Evolutionary conservation across 2,329 filamentous ascomycete species (phyloP).

Genomic region (Zasmidium angulare): DNA sequence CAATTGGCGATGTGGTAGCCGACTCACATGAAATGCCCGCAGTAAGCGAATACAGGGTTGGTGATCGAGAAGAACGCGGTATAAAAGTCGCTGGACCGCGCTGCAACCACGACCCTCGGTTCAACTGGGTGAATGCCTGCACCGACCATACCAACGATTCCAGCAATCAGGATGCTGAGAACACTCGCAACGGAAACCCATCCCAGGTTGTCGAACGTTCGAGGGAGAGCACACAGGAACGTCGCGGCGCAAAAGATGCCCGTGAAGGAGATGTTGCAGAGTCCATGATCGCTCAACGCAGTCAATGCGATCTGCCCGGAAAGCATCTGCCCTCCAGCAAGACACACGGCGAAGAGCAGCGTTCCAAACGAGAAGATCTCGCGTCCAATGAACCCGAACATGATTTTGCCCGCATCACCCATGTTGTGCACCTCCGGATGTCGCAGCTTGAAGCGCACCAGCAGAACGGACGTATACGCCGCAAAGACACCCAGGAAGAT

Average conservation of each 20-base stretch:
- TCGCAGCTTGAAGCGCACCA: slow-evolving; percentile 44
- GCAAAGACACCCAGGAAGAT: slow-evolving; percentile 53
- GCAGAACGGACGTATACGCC: slow-evolving; percentile 51
- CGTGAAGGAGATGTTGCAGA: slow-evolving; percentile 53
- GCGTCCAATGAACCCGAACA: slow-evolving; percentile 32
- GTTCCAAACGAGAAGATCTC: slow-evolving; percentile 43
- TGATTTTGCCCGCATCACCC: slow-evolving; percentile 38
- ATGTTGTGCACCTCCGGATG: slow-evolving; percentile 40
- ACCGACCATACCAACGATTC: slow-evolving; percentile 53
- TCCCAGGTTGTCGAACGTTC: slow-evolving; percentile 51
- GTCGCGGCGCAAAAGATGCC: slow-evolving; percentile 53
- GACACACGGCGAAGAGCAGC: slow-evolving; percentile 54
- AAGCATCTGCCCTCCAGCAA: slow-evolving; percentile 52
- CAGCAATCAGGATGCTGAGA: slow-evolving; percentile 45
- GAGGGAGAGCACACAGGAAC: slow-evolving; percentile 48
- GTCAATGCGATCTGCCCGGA: slow-evolving; percentile 53
- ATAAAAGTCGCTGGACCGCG: slow-evolving; percentile 42
- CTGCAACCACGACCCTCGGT: slow-evolving; percentile 40
- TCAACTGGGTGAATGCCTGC: slow-evolving; percentile 45
- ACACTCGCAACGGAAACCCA: slow-evolving; percentile 49
- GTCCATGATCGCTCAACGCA: slow-evolving; percentile 45
- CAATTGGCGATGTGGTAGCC: background rate
- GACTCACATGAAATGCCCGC: slow-evolving; percentile 50
- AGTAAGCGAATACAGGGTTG: slow-evolving; percentile 55
- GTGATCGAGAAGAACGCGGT: slow-evolving; percentile 50